Conservation (phyloP, 73 alveolate genomes). For the Uronychia setigera region DNA sequence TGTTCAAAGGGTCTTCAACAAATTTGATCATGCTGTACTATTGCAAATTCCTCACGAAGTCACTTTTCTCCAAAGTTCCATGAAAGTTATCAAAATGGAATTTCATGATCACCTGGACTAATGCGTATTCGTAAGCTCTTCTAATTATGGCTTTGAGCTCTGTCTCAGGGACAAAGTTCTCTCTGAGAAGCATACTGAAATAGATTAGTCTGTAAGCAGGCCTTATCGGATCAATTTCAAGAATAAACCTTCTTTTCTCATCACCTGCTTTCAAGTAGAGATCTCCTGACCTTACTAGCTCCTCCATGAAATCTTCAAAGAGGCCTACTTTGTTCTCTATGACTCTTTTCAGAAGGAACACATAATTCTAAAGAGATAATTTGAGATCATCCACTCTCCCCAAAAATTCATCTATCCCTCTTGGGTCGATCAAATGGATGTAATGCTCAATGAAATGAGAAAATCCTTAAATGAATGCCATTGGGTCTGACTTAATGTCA, state of each 20-base stretch:
- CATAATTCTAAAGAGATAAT: not conserved
- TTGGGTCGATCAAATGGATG: slow-evolving; percentile 17
- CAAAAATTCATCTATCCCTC: slow-evolving; percentile 30
- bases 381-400: not conserved
- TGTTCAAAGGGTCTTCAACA: not conserved
- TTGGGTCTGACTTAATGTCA: slow-evolving; percentile 32
- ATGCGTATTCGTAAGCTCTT: not conserved
- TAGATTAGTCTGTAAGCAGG: not conserved
- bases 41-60: not conserved
- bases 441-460: slow-evolving; percentile 18
- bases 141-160: not conserved
- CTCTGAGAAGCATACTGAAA: not conserved
- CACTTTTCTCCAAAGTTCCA: not conserved
- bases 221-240: not conserved
- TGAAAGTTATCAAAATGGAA: not conserved
- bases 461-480: slow-evolving; percentile 1
- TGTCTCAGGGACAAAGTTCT: not conserved
- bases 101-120: not conserved
- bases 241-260: not conserved
- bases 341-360: not conserved
- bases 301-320: not conserved
- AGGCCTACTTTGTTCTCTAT: not conserved
- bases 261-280: too few species aligned
- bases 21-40: not conserved
- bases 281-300: not conserved